Evolutionary conservation across 2,329 filamentous ascomycete species (phyloP).

Genomic region (Colletotrichum euphorbiae): DNA sequence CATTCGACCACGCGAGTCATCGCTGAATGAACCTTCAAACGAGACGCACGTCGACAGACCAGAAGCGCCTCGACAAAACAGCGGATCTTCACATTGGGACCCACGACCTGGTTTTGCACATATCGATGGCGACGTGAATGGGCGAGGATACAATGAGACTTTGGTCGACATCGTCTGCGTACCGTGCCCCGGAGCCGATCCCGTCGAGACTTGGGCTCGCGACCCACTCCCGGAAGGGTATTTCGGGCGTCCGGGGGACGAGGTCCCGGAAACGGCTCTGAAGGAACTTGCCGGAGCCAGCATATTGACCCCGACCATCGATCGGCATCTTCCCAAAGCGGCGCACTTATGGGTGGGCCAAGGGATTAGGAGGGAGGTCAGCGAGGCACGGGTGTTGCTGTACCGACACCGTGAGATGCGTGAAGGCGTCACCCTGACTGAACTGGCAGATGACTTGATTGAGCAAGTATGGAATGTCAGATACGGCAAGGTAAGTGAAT

Average conservation of each 20-base stretch:
- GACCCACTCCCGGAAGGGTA: slow-evolving; percentile 61
- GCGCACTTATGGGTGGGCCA: slow-evolving; percentile 64
- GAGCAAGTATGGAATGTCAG: slow-evolving; percentile 55
- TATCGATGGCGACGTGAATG: slow-evolving; percentile 56
- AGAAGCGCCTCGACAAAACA: neutral
- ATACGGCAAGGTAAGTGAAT: slow-evolving; percentile 44
- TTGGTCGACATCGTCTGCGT: slow-evolving; percentile 65
- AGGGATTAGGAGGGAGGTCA: slow-evolving; percentile 61
- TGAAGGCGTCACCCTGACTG: slow-evolving; percentile 57
- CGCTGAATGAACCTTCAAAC: slow-evolving; percentile 5
- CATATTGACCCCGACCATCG: slow-evolving; percentile 29
- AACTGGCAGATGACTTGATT: slow-evolving; percentile 60
- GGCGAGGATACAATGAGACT: slow-evolving; percentile 62
- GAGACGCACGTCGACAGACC: slow-evolving; percentile 3
- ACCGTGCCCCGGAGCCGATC: slow-evolving; percentile 64
- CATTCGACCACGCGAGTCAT: neutral
- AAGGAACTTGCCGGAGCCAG: slow-evolving; percentile 47
- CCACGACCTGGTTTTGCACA: slow-evolving; percentile 54
- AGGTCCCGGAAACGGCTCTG: slow-evolving; percentile 41
- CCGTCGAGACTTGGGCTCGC: slow-evolving; percentile 64
- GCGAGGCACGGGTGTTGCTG: slow-evolving; percentile 61
- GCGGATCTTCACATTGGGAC: slow-evolving; percentile 42
- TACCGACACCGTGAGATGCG: slow-evolving; percentile 60
- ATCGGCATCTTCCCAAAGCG: slow-evolving; percentile 44
- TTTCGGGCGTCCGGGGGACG: slow-evolving; percentile 51